These are phyloP conservation scores for Crucibulum laeve DNA, from an alignment of 768 basidiomycete species.

Conservation along the genomic window DNA sequence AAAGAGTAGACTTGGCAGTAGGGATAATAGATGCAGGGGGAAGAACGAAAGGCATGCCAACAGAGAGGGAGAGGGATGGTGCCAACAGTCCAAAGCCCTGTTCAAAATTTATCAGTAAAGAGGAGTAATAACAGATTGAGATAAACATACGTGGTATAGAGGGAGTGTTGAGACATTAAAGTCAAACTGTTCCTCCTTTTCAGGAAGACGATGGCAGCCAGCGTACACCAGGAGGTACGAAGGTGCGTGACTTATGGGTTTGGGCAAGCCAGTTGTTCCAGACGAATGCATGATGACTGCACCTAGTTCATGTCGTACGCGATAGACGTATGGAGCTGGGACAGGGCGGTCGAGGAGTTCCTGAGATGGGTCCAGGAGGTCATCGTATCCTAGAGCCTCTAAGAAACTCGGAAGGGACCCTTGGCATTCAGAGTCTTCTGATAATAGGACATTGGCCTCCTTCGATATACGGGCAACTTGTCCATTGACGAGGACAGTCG, in stretches of 20 bases:
- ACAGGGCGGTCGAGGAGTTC: conserved; percentile 11
- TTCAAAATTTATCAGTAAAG: conserved; percentile 2
- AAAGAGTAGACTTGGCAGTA: conserved; percentile 24
- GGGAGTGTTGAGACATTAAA: conserved; percentile 33
- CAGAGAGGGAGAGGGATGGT: conserved; percentile 26
- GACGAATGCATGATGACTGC: conserved; percentile 46
- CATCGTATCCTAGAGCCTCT: conserved; percentile 20
- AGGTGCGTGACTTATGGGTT: conserved; percentile 34
- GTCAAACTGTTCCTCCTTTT: conserved; percentile 19
- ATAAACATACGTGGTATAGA: conserved; percentile 29
- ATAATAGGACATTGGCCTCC: conserved; percentile 19
- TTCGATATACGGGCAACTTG: conserved; percentile 25
- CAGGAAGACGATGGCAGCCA: conserved; percentile 28
- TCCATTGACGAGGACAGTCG: conserved; percentile 22
- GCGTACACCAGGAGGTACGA: conserved; percentile 28
- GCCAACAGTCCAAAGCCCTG: conserved; percentile 35
- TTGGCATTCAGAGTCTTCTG: conserved; percentile 1
- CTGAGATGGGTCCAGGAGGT: conserved; percentile 17
- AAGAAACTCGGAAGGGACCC: conserved; percentile 15
- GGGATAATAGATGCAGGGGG: conserved; percentile 29
- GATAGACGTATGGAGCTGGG: conserved; percentile 19
- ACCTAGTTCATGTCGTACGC: conserved; percentile 24
- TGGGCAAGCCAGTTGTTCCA: conserved; percentile 48
- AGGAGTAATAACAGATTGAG: background rate
- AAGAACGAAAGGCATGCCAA: conserved; percentile 33